Evolutionary conservation across 1,284 basidiomycete genomes (phyloP).

Genomic region (Singerocomus inundabilis): DNA sequence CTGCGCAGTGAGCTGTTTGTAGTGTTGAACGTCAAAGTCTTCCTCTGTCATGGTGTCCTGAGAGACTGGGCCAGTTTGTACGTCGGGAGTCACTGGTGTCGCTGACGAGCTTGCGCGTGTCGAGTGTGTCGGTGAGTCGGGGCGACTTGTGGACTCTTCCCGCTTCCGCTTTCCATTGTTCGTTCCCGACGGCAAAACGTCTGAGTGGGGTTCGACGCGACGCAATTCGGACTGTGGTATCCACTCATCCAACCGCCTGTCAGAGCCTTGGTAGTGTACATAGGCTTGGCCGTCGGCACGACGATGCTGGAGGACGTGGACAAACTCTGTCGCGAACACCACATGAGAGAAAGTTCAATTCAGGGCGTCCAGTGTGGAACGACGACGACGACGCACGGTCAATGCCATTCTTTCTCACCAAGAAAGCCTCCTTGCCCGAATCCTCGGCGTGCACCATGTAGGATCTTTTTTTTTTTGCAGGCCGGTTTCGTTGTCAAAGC

Average conservation of each 20-base stretch:
- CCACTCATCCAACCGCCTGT: constrained; percentile 81
- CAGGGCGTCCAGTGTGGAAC: constrained; percentile 19
- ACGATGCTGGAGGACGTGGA: constrained; percentile 46
- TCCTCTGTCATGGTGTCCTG: constrained; percentile 55
- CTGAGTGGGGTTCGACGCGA: constrained; percentile 19
- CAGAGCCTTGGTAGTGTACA: constrained; percentile 66
- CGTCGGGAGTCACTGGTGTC: constrained; percentile 1
- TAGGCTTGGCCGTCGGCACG: constrained; percentile 50
- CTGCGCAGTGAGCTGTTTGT: constrained; percentile 63
- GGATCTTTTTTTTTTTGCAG: too few species aligned
- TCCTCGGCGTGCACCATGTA: constrained; percentile 10
- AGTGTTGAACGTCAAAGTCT: constrained; percentile 63
- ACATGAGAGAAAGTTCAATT: constrained; percentile 5
- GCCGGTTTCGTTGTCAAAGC: too few species aligned
- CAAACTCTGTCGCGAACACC: constrained; percentile 22
- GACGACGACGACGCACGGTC: constrained; percentile 42
- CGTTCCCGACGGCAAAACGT: constrained; percentile 18
- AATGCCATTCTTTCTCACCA: constrained; percentile 43
- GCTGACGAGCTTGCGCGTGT: constrained; percentile 18
- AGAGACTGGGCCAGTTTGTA: not conserved
- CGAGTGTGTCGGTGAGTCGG: constrained; percentile 21
- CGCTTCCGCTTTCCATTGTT: constrained; percentile 34
- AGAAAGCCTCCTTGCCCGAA: constrained; percentile 23
- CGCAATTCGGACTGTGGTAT: constrained; percentile 45
- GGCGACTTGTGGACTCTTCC: constrained; percentile 23